Percentiles rank a stretch among this genome's conserved stretches.
Conservation (phyloP, 306 rosid genomes). For the Cucurbita ficifolia region DNA sequence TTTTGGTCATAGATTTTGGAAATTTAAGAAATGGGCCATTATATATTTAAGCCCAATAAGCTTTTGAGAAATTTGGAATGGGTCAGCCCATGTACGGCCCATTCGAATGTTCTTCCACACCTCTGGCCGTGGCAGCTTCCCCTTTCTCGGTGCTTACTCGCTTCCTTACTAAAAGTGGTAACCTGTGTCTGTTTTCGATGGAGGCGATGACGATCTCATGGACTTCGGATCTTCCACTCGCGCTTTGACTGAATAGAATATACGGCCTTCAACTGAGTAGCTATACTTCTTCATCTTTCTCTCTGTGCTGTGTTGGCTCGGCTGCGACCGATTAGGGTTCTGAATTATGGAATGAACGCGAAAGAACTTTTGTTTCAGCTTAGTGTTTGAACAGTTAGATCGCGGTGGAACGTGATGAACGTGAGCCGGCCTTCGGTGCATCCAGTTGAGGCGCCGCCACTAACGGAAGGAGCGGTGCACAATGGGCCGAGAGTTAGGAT, state of each 20-base stretch:
- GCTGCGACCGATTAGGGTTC: background rate
- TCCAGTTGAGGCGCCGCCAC: slow-evolving; percentile 28
- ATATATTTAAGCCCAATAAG: background rate
- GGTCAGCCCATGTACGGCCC: background rate
- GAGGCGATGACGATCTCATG: background rate
- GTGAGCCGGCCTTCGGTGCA: slow-evolving; percentile 33
- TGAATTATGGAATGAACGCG: background rate
- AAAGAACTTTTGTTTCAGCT: background rate
- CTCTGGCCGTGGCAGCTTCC: background rate
- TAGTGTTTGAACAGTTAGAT: background rate
- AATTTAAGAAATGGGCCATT: background rate
- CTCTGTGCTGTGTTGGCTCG: background rate
- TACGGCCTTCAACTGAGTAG: background rate
- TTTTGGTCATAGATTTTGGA: too few species aligned
- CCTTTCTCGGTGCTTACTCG: background rate
- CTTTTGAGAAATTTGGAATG: background rate
- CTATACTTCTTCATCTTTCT: background rate
- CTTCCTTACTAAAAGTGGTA: background rate
- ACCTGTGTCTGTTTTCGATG: background rate
- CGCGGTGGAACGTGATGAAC: slow-evolving; percentile 5
- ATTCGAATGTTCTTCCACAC: background rate
- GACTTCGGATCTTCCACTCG: background rate
- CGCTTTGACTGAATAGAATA: background rate
- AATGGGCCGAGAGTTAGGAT: slow-evolving; percentile 16
- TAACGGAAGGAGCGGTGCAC: slow-evolving; percentile 10